Evolutionary conservation across 1,284 basidiomycete genomes (phyloP), one percentile per base, ranked within the genome.

Genomic region (Vanrija pseudolonga): DNA sequence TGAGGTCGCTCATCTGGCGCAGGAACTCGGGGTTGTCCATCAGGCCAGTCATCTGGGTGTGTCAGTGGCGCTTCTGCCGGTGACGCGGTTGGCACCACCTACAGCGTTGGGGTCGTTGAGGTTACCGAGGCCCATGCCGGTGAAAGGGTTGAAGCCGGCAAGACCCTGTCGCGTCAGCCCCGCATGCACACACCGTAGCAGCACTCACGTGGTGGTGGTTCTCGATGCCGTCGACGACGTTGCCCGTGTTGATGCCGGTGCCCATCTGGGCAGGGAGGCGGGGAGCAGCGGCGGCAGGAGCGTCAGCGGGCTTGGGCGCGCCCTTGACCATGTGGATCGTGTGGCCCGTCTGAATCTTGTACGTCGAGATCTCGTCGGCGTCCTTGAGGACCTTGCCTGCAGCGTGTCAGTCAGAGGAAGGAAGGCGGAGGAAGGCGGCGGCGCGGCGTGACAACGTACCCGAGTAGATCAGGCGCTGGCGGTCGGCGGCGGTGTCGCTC

Each of bases 281-380:
- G 26, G 78, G 76, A 37, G 50, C 60, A 38, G 63, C 64, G 44
- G 67, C 73, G 45, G 59, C 44, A 2, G 76, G 20, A 14, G 66
- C 45, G 17, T 63, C 66, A 2, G 79, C 75, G 1, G 83, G 68
- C 28, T 86, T 84, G 11, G 85, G 80, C 2, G 83, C 85, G 42
- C 90, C 89, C 74, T 94, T 95, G 65, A 95, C 91, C 88, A 95
- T 91, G 71, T 94, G 90, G 44, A 94, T 85, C 0, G 91, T 93
- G 71, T 95, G 88, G 9, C 83, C 81, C 2, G 65, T 76, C 65
- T 71, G 55, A 60, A 95, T 91, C 81, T 93, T 94, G 82, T 95
- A 95, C 15, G 81, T 80, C 2, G 88, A 84, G 6, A 95, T 80
- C 15, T 74, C 67, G 65, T 94, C 90, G 45, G 93, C 90, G 68